Percentiles rank a stretch among this genome's conserved stretches.
Evolutionary conservation across 169 alveolate species (phyloP).

Genomic region (Plasmodium coatneyi): DNA sequence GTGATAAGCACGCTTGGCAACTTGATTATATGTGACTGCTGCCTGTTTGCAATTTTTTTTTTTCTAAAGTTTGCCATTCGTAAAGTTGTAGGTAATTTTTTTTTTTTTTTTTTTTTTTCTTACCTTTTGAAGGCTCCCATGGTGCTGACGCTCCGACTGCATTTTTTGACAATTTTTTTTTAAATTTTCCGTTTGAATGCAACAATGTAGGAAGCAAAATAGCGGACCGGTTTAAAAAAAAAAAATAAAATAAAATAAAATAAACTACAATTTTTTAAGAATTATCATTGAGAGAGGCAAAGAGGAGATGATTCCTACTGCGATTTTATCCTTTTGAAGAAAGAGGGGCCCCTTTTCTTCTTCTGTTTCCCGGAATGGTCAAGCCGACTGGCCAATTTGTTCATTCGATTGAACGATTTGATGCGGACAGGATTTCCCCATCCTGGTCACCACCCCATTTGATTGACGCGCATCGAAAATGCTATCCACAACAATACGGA

Average conservation of each 20-base stretch:
- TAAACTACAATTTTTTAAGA: not conserved
- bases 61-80: not conserved
- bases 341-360: not conserved
- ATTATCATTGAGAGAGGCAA: not conserved
- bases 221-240: not conserved
- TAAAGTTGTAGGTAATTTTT: not conserved
- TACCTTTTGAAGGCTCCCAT: not conserved
- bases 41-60: not conserved
- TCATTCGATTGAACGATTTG: not conserved
- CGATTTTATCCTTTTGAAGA: not conserved
- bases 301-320: not conserved
- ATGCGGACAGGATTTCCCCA: not conserved
- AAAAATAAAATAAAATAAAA: too few species aligned
- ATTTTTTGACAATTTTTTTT: not conserved
- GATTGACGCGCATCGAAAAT: not conserved
- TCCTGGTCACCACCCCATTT: not conserved
- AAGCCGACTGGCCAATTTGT: not conserved
- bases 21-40: not conserved
- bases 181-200: not conserved
- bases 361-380: not conserved
- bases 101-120: too few species aligned
- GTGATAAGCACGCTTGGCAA: not conserved
- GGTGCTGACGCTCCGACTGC: not conserved
- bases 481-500: not conserved
- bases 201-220: not conserved